Base-by-base conservation (phyloP, 2,329 filamentous ascomycete species). In the Claviceps quebecensis region DNA sequence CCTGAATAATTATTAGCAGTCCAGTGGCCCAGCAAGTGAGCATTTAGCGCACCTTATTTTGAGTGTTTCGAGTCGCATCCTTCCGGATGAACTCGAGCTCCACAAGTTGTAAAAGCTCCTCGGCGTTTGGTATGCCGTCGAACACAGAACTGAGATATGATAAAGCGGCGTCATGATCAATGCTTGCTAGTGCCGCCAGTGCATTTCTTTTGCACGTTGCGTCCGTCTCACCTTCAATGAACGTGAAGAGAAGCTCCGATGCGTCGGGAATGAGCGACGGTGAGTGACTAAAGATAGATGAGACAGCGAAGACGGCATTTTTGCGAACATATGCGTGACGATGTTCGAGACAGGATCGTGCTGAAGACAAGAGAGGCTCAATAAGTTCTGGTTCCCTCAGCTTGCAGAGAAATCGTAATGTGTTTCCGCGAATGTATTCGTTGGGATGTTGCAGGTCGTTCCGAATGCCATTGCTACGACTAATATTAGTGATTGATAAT, bases 81-180 rank as follows among this genome's bases (percentile, higher is more conserved):
- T 95, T 97, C 61, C 93, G 82, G 61, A 98, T 96, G 66, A 98
- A 98, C 67, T 97, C 93, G 19, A 98, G 77, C 68, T 97, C 89
- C 5, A 90, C 89, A 56, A 98, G 76, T 65, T 97, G 90, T 55
- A 97, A 73, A 54, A 98, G 76, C 67, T 97, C 93, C 65, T 96
- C 91, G 52, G 91, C 87, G 63, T 95, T 96, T 38, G 89, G 85
- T 49, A 98, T 89, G 13, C 88, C 86, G 60, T 97, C 93, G 58
- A 98, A 95, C 2, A 94, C 86, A 36, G 81, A 80, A 68, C 85
- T 90, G 45, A 98, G 73, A 65, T 95, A 97, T 59, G 86, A 78
- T 40, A 97, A 73, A 0, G 93, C 90, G 65, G 90, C 91, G 57
- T 96, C 87, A 65, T 97, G 93, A 68, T 87, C 93, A 62, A 98